Evolutionary conservation across 495 filamentous ascomycete species (phyloP).

Genomic region (Podospora pseudoanserina): DNA sequence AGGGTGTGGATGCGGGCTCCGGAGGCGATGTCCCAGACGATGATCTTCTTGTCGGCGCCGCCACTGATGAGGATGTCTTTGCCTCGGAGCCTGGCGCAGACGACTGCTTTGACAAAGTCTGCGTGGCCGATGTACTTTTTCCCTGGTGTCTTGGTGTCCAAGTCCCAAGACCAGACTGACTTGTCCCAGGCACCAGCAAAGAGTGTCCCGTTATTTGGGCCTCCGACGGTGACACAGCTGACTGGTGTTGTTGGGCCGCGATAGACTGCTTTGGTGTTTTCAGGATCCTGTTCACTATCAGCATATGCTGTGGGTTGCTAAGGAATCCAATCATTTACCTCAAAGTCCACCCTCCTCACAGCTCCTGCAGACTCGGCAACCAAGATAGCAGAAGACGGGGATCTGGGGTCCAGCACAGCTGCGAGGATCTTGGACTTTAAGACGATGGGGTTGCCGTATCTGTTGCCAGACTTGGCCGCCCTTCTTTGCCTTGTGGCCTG

Average conservation of each 20-base stretch:
- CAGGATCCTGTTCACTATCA: constrained; percentile 23
- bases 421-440: constrained; percentile 84
- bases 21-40: constrained; percentile 71
- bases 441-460: constrained; percentile 72
- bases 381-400: constrained; percentile 57
- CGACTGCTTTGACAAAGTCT: constrained; percentile 84
- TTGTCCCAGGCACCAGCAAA: constrained; percentile 96
- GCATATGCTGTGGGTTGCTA: not conserved
- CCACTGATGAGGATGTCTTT: constrained; percentile 75
- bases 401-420: constrained; percentile 62
- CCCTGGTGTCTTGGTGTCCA: constrained; percentile 47
- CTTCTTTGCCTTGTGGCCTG: constrained; percentile 69
- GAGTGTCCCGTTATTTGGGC: constrained; percentile 49
- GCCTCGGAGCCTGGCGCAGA: constrained; percentile 50
- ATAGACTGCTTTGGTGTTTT: constrained; percentile 48
- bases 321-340: constrained; percentile 56
- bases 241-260: constrained; percentile 75
- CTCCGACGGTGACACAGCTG: constrained; percentile 69
- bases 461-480: constrained; percentile 76
- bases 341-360: constrained; percentile 65
- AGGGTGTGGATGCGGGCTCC: constrained; percentile 67
- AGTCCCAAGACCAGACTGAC: constrained; percentile 76
- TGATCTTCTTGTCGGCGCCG: constrained; percentile 78
- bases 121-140: constrained; percentile 70
- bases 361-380: constrained; percentile 80